These are phyloP conservation scores for Kandelia obovata DNA, from an alignment of 345 rosid genomes.

Conservation along the genomic window DNA sequence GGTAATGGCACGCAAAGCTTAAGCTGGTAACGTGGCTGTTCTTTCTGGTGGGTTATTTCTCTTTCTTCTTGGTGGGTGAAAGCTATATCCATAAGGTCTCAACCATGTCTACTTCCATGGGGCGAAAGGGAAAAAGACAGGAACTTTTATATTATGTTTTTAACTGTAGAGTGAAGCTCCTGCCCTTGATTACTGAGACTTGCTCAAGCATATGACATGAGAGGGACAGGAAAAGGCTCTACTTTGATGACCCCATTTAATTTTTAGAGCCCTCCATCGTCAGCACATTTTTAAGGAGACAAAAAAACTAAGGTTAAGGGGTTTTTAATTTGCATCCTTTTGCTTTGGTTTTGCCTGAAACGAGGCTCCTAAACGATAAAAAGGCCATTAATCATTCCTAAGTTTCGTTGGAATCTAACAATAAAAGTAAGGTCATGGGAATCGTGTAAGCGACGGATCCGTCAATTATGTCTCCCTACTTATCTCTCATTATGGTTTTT, in stretches of 20 bases:
- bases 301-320: constrained; percentile 6
- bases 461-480: constrained; percentile 24
- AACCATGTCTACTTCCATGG: constrained; percentile 33
- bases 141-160: not conserved
- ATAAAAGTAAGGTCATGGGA: constrained; percentile 29
- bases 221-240: constrained; percentile 25
- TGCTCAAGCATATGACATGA: constrained; percentile 40
- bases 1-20: constrained; percentile 39
- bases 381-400: constrained; percentile 6
- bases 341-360: constrained; percentile 29
- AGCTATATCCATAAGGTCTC: constrained; percentile 44
- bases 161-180: constrained; percentile 10
- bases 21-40: constrained; percentile 24
- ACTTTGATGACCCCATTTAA: constrained; percentile 6
- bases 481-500: constrained; percentile 3
- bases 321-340: constrained; percentile 19
- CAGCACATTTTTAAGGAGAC: constrained; percentile 6
- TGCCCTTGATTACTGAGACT: constrained; percentile 38
- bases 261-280: not conserved
- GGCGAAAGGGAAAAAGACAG: constrained; percentile 21
- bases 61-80: constrained; percentile 44
- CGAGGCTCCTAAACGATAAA: constrained; percentile 19
- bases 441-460: constrained; percentile 51
- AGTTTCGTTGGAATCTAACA: constrained; percentile 11
- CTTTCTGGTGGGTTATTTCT: constrained; percentile 26